Percentiles rank a stretch among this genome's conserved stretches.
Evolutionary conservation across 257 asterid genomes (phyloP).

Genomic region (Coffea eugenioides): DNA sequence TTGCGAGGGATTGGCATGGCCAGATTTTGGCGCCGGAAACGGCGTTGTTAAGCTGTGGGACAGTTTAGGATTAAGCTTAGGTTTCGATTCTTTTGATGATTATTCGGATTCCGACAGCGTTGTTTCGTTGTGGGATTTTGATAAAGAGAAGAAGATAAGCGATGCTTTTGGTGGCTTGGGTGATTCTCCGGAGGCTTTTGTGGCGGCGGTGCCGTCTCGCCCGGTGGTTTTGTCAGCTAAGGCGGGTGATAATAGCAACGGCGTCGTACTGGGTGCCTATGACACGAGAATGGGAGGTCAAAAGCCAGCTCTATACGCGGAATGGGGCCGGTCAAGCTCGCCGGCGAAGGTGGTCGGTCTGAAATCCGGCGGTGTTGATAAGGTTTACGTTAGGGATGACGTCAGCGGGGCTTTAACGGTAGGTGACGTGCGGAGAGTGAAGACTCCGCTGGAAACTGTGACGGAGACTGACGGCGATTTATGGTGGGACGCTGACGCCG

Average conservation of each 20-base stretch:
- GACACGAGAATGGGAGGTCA: conserved; percentile 59
- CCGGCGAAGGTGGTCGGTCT: conserved; percentile 24
- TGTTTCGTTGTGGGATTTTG: conserved; percentile 63
- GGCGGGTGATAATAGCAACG: conserved; percentile 31
- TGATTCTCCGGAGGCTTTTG: conserved; percentile 16
- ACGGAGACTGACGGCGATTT: conserved; percentile 47
- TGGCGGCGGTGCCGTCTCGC: conserved; percentile 27
- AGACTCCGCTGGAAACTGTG: conserved; percentile 50
- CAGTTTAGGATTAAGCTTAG: conserved; percentile 54
- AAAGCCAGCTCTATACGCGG: conserved; percentile 58
- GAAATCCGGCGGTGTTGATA: conserved; percentile 5
- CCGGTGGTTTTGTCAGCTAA: conserved; percentile 52
- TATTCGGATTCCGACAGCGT: conserved; percentile 36
- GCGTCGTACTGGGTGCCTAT: conserved; percentile 54
- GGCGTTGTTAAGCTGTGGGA: conserved; percentile 88
- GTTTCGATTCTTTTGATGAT: conserved; percentile 55
- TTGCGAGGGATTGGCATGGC: conserved; percentile 33
- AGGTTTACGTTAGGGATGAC: conserved; percentile 57
- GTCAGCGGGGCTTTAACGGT: conserved; percentile 56
- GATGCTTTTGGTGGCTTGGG: conserved; percentile 27
- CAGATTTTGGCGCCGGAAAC: conserved; percentile 51
- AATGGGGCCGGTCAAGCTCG: conserved; percentile 37
- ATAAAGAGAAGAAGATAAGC: conserved; percentile 14
- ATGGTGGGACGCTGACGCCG: conserved; percentile 89
- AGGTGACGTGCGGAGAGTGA: conserved; percentile 73